Evolutionary conservation across 140 eudicot genomes (phyloP).

Genomic region (Anethum foeniculum): DNA sequence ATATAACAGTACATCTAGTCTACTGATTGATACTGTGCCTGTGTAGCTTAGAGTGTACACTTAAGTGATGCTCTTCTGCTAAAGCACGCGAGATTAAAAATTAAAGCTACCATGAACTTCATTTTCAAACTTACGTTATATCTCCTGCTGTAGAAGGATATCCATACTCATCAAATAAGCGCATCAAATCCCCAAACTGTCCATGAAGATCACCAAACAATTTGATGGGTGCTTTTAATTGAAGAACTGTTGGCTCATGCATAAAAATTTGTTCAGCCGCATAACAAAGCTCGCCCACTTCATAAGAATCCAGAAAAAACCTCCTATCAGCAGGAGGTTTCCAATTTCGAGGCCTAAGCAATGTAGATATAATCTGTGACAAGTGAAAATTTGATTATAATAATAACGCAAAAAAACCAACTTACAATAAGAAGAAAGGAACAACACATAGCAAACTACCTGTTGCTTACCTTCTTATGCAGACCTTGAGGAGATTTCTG

Average conservation of each 20-base stretch:
- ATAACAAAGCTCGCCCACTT: conserved; percentile 96
- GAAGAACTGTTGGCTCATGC: conserved; percentile 95
- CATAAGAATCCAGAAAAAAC: conserved; percentile 94
- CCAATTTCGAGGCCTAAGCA: conserved; percentile 96
- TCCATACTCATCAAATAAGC: conserved; percentile 95
- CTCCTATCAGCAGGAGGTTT: conserved; percentile 81
- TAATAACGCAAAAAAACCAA: not conserved
- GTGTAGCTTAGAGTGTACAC: not conserved
- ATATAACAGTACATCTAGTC: not conserved
- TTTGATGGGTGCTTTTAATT: conserved; percentile 91
- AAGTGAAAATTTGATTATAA: conserved; percentile 12
- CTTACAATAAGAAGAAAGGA: not conserved
- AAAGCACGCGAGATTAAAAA: not conserved
- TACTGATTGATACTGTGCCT: not conserved
- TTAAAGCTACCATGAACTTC: not conserved
- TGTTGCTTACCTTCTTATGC: conserved; percentile 68
- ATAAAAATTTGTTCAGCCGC: conserved; percentile 96
- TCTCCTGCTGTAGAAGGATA: conserved; percentile 98
- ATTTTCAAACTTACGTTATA: conserved; percentile 59
- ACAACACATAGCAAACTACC: not conserved
- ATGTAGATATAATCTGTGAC: conserved; percentile 63
- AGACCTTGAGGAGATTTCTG: conserved; percentile 97
- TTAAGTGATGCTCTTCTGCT: not conserved
- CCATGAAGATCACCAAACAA: conserved; percentile 99
- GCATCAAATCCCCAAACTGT: conserved; percentile 97